Percentiles rank a stretch among this genome's conserved stretches.
Conservation (phyloP, 1,284 basidiomycete genomes). For the Polyporus tsugae region DNA sequence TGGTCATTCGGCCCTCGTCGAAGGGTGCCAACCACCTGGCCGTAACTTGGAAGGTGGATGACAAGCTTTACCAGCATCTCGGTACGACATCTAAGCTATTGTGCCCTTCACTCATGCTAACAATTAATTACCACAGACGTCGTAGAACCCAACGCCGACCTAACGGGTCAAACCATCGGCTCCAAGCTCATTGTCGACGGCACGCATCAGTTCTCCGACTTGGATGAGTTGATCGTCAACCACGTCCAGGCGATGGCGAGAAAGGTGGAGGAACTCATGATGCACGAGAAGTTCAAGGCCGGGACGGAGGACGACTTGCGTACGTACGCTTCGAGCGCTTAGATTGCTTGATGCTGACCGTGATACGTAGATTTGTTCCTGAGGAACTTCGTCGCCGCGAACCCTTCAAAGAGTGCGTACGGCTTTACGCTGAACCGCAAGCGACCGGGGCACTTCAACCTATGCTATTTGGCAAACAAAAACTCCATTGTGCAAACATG, state of each 20-base stretch:
- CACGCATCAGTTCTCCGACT: slow-evolving; percentile 89
- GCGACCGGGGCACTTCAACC: slow-evolving; percentile 91
- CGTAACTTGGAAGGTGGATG: slow-evolving; percentile 99
- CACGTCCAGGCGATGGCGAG: slow-evolving; percentile 96
- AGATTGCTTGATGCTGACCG: slow-evolving; percentile 16
- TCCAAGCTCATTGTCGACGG: slow-evolving; percentile 84
- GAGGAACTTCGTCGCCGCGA: slow-evolving; percentile 91
- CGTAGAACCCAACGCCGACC: slow-evolving; percentile 83
- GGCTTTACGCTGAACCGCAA: slow-evolving; percentile 94
- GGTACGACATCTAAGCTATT: slow-evolving; percentile 52
- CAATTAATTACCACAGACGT: slow-evolving; percentile 64
- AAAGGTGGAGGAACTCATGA: slow-evolving; percentile 95
- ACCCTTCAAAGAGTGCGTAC: slow-evolving; percentile 95
- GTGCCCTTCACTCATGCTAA: not conserved
- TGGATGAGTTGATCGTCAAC: slow-evolving; percentile 98
- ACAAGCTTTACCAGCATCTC: slow-evolving; percentile 96
- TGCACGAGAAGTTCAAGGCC: slow-evolving; percentile 95
- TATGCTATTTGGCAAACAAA: slow-evolving; percentile 95
- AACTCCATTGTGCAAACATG: slow-evolving; percentile 91
- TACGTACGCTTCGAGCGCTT: slow-evolving; percentile 52
- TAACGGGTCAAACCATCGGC: slow-evolving; percentile 72
- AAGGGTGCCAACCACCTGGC: slow-evolving; percentile 95
- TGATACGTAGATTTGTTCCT: slow-evolving; percentile 77
- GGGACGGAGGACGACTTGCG: slow-evolving; percentile 90
- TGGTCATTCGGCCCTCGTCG: slow-evolving; percentile 95